phyloP scores from a whole-genome alignment of 345 rosid genomes.

The Corchorus olitorius region DNA sequence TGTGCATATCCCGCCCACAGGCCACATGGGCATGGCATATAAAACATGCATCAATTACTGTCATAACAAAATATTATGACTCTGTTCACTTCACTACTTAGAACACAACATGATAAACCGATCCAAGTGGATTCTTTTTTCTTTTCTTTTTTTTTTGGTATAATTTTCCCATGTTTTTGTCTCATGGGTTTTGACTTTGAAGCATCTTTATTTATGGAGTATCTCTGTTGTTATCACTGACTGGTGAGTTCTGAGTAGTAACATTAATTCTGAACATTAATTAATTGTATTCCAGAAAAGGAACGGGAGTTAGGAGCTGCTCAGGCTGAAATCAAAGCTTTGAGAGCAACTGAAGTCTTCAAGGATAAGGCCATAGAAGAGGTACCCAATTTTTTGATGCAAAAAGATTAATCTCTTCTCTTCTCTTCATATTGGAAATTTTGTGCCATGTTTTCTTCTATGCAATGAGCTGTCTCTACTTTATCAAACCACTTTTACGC shows the following conservation, averaged over 20 bases:
- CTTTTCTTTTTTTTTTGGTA: too few species aligned
- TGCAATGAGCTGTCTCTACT: too few species aligned
- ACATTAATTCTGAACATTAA: background rate
- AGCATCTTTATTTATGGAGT: background rate
- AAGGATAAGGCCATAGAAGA: slow-evolving; percentile 71
- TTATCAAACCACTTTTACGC: too few species aligned
- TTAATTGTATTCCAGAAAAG: slow-evolving; percentile 49
- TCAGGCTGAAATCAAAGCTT: slow-evolving; percentile 62
- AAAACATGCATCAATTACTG: background rate
- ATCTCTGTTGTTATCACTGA: background rate
- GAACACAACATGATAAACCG: background rate
- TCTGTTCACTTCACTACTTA: background rate
- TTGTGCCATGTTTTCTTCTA: background rate
- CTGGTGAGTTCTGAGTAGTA: background rate
- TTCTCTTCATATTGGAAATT: background rate
- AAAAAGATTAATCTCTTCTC: background rate
- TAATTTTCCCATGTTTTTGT: background rate
- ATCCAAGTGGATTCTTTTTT: too few species aligned
- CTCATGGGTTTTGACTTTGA: slow-evolving; percentile 5
- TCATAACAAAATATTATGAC: background rate
- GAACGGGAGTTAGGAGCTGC: slow-evolving; percentile 55
- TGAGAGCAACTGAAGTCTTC: slow-evolving; percentile 61
- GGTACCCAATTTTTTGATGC: slow-evolving; percentile 39
- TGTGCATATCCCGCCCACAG: too few species aligned
- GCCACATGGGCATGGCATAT: background rate